Evolutionary conservation across 805 yeast genomes (phyloP), one percentile per base, ranked within the genome.

Genomic region (Starmerella geochares): DNA sequence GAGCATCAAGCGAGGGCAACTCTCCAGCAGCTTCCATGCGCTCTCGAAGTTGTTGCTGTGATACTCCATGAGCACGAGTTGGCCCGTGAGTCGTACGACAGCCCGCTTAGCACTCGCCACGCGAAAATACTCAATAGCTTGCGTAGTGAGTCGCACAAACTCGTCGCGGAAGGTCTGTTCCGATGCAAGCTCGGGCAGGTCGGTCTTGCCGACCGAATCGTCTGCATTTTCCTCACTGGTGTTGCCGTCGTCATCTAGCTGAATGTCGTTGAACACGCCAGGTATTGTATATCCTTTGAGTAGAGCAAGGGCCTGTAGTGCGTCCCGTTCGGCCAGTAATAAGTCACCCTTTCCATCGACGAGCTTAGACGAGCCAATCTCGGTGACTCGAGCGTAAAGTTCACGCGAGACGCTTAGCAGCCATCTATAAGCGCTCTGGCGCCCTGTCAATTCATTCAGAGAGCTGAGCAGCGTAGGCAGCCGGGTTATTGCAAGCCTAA

Each of bases 41-140:
- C 75, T 73, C 32, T 72, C 71, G 57, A 77, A 81, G 29, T 83
- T 72, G 3, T 73, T 66, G 27, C 70, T 78, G 61, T 76, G 80
- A 52, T 81, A 57, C 16, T 48, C 79, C 16, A 86, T 65, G 10
- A 83, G 61, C 0, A 94, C 95, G 47, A 86, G 72, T 55, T 90
- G 96, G 6, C 85, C 77, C 1, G 88, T 79, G 14, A 92, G 69
- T 4, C 81, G 70, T 58, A 84, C 88, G 6, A 83, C 80, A 0
- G 86, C 73, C 54, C 90, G 73, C 14, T 78, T 74, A 50, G 86
- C 71, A 4, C 65, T 69, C 2, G 83, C 74, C 0, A 62, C 54
- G 4, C 75, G 71, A 54, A 76, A 82, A 40, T 75, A 75, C 16
- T 67, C 66, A 16, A 80, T 75, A 0, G 81, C 76, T 0, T 68